phyloP scores from a whole-genome alignment of 768 basidiomycete species.

The Tricholoma matsutake region DNA sequence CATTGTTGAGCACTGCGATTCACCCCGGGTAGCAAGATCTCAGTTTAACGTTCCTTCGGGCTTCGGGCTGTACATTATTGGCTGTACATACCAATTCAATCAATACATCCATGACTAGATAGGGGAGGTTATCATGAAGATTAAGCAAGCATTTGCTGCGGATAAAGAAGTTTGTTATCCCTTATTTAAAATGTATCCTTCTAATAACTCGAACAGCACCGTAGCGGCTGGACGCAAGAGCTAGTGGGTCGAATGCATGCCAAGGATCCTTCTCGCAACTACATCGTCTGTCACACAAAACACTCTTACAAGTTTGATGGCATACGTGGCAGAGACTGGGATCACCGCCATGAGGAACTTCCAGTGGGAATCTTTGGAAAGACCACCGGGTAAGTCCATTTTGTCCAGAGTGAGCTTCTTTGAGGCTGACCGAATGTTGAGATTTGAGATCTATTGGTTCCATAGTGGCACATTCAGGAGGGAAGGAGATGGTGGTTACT shows the following conservation, averaged over 20 bases:
- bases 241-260: not conserved
- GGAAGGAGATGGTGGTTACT: slow-evolving; percentile 21
- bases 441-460: slow-evolving; percentile 23
- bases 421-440: not conserved
- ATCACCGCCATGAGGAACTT: slow-evolving; percentile 23
- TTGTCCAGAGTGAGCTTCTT: not conserved
- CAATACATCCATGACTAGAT: too few relatives aligned
- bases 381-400: slow-evolving; percentile 13
- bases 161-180: not conserved
- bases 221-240: slow-evolving; percentile 1
- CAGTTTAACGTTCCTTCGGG: not conserved
- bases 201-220: not conserved
- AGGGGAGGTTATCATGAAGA: not conserved
- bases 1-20: not conserved
- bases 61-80: not conserved
- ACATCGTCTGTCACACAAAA: slow-evolving; percentile 7
- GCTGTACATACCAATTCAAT: too few relatives aligned
- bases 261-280: slow-evolving; percentile 14
- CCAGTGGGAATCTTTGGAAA: slow-evolving; percentile 10
- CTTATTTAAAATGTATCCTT: not conserved
- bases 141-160: not conserved
- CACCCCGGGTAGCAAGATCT: not conserved
- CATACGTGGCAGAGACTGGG: slow-evolving; percentile 20
- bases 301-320: slow-evolving; percentile 20
- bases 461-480: slow-evolving; percentile 16